These are phyloP conservation scores for Carex parvula DNA, from an alignment of 176 grass and related monocot genomes.

Conservation along the genomic window DNA sequence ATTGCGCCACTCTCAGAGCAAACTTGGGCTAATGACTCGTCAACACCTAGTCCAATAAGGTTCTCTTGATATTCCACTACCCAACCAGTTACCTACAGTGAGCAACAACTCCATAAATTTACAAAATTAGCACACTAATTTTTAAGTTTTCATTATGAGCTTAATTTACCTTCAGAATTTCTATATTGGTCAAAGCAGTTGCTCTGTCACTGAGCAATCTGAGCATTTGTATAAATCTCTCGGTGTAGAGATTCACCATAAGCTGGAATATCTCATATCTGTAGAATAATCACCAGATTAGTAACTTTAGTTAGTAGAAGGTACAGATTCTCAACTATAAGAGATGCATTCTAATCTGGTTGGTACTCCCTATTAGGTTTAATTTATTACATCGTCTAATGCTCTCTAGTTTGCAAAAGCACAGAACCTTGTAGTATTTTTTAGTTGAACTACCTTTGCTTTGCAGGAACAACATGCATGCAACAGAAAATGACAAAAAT, in stretches of 20 bases:
- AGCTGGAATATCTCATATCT: slow-evolving; percentile 99
- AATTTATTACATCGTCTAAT: background rate
- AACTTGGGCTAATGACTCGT: slow-evolving; percentile 97
- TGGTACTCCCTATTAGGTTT: background rate
- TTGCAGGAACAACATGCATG: background rate
- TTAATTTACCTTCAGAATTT: slow-evolving; percentile 86
- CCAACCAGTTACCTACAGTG: slow-evolving; percentile 91
- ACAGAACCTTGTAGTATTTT: background rate
- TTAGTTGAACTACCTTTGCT: background rate
- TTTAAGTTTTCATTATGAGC: background rate
- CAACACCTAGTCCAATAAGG: slow-evolving; percentile 90
- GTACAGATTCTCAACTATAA: slow-evolving; percentile 18
- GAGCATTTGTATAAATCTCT: slow-evolving; percentile 95
- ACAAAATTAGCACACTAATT: slow-evolving; percentile 22
- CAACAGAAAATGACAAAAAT: background rate
- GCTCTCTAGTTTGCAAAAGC: slow-evolving; percentile 4
- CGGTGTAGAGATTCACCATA: slow-evolving; percentile 94
- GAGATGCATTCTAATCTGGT: background rate
- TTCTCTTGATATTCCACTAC: slow-evolving; percentile 98
- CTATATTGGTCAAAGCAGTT: slow-evolving; percentile 90
- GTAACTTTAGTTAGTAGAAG: slow-evolving; percentile 11
- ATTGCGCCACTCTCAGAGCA: slow-evolving; percentile 98
- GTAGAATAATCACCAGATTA: slow-evolving; percentile 33
- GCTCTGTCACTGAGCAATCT: slow-evolving; percentile 95
- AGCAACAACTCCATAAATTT: slow-evolving; percentile 30